A percentile compares a stretch with the other conserved stretches of the same genome.
Evolutionary conservation across 495 filamentous ascomycete genomes (phyloP).

Genomic region (Podospora didyma): DNA sequence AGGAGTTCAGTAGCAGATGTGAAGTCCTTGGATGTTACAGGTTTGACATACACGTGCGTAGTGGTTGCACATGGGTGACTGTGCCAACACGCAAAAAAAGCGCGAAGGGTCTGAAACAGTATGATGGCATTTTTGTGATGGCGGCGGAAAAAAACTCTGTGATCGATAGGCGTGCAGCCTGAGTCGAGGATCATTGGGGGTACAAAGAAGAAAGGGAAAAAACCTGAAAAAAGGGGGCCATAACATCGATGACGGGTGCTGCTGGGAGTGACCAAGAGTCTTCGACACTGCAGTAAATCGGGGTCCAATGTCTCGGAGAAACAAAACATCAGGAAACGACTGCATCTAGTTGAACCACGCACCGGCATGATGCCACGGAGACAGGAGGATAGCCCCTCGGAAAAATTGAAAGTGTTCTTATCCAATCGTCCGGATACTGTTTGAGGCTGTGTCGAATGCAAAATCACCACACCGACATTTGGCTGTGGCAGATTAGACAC

Average conservation of each 20-base stretch:
- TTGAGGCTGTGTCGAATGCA: not conserved
- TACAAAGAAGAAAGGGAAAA: not conserved
- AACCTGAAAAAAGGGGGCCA: not conserved
- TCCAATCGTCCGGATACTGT: not conserved
- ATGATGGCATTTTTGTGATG: conserved; percentile 7
- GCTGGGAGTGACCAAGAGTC: not conserved
- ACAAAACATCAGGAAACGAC: conserved; percentile 1
- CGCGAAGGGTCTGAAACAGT: conserved; percentile 11
- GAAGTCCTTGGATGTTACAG: not conserved
- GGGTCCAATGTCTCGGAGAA: conserved; percentile 3
- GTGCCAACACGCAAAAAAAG: not conserved
- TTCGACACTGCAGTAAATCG: not conserved
- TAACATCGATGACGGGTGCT: not conserved
- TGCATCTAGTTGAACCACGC: not conserved
- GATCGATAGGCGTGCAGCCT: conserved; percentile 1
- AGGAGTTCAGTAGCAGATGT: too few species aligned
- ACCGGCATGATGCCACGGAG: not conserved
- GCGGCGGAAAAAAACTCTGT: not conserved
- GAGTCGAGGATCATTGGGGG: conserved; percentile 1
- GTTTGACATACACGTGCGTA: not conserved
- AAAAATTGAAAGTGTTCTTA: not conserved
- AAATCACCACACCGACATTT: conserved; percentile 9
- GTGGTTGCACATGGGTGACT: not conserved
- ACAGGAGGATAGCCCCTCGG: too few species aligned
- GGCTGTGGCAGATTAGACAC: not conserved